phyloP scores from a whole-genome alignment of 306 rosid genomes.

The Sicyos edulis region DNA sequence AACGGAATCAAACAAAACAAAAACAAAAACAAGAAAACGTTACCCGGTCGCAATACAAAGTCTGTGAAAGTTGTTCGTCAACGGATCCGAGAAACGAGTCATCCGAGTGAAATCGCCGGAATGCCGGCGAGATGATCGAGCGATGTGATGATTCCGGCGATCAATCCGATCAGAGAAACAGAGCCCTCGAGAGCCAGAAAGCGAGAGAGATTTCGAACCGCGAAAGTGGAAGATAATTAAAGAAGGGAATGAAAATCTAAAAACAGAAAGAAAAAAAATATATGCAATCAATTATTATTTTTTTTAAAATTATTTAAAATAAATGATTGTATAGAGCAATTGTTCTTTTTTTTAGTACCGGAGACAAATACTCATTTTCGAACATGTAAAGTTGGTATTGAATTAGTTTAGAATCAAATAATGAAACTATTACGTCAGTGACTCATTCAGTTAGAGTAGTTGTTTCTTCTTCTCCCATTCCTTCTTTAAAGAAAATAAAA shows the following conservation, averaged over 20 bases:
- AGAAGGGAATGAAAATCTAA: conserved; percentile 17
- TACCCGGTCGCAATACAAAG: conserved; percentile 23
- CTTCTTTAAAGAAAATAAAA: neutral
- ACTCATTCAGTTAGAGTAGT: too few relatives aligned
- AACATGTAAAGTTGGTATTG: too few relatives aligned
- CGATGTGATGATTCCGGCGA: conserved; percentile 53
- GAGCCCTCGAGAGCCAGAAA: conserved; percentile 24
- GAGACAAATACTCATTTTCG: too few relatives aligned
- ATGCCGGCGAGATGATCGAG: conserved; percentile 38
- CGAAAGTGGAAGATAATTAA: conserved; percentile 35
- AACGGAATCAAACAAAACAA: conserved; percentile 9
- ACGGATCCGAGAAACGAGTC: conserved; percentile 37
- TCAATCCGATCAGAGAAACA: conserved; percentile 25
- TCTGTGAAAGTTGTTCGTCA: conserved; percentile 14
- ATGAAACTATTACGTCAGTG: too few relatives aligned
- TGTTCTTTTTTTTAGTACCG: too few relatives aligned
- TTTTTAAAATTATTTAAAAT: conserved; percentile 5
- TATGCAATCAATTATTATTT: too few relatives aligned
- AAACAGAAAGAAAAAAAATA: conserved; percentile 14
- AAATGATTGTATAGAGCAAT: too few relatives aligned
- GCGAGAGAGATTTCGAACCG: conserved; percentile 24
- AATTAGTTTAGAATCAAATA: too few relatives aligned
- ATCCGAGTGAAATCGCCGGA: conserved; percentile 47
- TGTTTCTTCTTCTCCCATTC: conserved; percentile 11
- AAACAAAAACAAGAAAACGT: neutral